These are phyloP conservation scores for Sideroxylon spinosum DNA, from an alignment of 179 eudicot species.

Conservation along the genomic window DNA sequence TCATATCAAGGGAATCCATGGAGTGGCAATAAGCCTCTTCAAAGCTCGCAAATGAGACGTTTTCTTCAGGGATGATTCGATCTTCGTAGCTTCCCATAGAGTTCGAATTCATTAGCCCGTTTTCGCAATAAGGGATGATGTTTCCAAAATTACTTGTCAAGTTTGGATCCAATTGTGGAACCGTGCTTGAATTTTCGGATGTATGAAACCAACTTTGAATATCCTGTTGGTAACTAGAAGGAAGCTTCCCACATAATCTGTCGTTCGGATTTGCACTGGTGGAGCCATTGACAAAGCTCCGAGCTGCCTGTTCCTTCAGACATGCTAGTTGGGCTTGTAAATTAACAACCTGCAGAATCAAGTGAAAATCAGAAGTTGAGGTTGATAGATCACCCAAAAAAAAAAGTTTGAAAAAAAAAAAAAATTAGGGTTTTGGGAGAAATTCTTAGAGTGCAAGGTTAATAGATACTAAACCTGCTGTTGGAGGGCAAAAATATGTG, in stretches of 20 bases:
- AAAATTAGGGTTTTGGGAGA: constrained; percentile 13
- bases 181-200: constrained; percentile 38
- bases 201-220: constrained; percentile 65
- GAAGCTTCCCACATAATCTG: constrained; percentile 32
- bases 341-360: constrained; percentile 58
- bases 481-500: constrained; percentile 86
- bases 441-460: not conserved
- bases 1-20: constrained; percentile 44
- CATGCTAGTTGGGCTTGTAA: constrained; percentile 76
- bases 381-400: not conserved
- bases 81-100: constrained; percentile 27
- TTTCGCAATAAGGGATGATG: constrained; percentile 9
- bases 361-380: not conserved
- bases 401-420: not conserved
- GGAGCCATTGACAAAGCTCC: constrained; percentile 30
- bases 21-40: constrained; percentile 44
- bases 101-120: constrained; percentile 18
- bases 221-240: constrained; percentile 44
- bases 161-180: constrained; percentile 46
- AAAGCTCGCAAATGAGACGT: constrained; percentile 47
- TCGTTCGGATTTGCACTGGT: constrained; percentile 51
- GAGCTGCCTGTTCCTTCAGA: constrained; percentile 66
- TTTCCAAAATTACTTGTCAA: constrained; percentile 20
- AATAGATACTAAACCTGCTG: constrained; percentile 50
- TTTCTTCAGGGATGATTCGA: constrained; percentile 27